Evolutionary conservation across 225 moss, liverwort and hornwort genomes (phyloP), one percentile per base, ranked within the genome.

Genomic region (Pseudoscleropodium purum): DNA sequence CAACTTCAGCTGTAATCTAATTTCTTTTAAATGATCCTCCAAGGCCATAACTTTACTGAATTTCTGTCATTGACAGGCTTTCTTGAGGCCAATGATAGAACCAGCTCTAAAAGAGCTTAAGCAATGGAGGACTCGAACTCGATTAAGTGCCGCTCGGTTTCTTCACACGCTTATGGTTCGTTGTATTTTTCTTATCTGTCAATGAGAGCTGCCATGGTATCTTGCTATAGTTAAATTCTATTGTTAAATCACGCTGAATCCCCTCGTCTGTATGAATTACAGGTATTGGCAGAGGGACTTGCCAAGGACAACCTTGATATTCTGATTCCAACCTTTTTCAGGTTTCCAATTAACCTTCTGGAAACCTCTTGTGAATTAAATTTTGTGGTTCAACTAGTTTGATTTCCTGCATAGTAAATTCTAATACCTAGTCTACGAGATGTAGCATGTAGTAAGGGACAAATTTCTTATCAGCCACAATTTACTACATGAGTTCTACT

Each of bases 121-220:
- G 41, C 95, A 95, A 63, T 98, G 98, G 98, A 98, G 94, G 8
- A 86, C 90, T 59, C 86, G 84, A 91, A 94, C 92, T 52, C 94
- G 98, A 78, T 89, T 97, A 72, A 89, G 95, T 51, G 98, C 95
- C n/a, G 95, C 98, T 75, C 95, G 97, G 62, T 94, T 98, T 70
- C 93, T 95, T 90, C 97, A 95, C 85, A 97, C 98, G 39, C 86
- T 96, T 27, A 88, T 97, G 96, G 98, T 98, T 88, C 8, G 92
- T 84, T 51, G 18, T 47, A n/a, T 88, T 87, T 47, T 51, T 43
- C 24, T 76, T 64, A 0, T 39, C 7, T 69, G 14, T 69, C 43
- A 33, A 43, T 60, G 23, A 81, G 37, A 84, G 9, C 36, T 73
- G 13, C 7, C 34, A 21, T 75, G 41, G 54, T 33, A 54, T 23